phyloP scores from a whole-genome alignment of 208 protist genomes.

The Acanthamoeba healyi region DNA sequence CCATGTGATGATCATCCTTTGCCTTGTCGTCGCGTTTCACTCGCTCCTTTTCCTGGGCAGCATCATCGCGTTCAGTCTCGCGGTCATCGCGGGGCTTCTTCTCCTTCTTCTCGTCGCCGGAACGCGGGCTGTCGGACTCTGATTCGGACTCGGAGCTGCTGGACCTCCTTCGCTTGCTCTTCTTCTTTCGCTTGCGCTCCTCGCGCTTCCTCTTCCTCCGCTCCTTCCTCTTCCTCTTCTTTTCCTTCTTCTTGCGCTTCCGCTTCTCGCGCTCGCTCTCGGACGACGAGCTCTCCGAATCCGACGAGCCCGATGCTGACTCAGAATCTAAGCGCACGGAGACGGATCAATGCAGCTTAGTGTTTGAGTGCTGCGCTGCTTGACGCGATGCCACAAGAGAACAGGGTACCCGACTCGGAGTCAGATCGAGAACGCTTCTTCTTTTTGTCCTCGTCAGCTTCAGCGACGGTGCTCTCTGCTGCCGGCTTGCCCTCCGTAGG shows the following conservation, averaged over 20 bases:
- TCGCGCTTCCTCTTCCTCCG: neutral
- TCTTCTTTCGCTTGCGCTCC: constrained; percentile 6
- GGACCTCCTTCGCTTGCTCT: neutral
- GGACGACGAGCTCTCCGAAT: neutral
- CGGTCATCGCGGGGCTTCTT: neutral
- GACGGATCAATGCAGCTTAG: neutral
- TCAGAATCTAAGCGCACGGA: neutral
- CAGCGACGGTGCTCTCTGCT: neutral
- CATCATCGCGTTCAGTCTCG: neutral
- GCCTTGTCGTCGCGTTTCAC: neutral
- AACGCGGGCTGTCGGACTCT: neutral
- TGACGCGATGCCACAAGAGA: neutral
- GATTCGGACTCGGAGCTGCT: neutral
- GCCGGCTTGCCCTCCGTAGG: neutral
- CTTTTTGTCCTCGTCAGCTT: neutral
- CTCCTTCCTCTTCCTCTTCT: constrained; percentile 15
- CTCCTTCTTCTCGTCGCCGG: neutral
- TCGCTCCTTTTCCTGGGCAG: neutral
- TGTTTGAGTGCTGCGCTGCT: neutral
- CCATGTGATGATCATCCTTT: neutral
- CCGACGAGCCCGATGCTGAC: constrained; percentile 31
- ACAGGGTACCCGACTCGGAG: neutral
- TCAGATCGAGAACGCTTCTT: constrained; percentile 7
- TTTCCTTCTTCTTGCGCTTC: constrained; percentile 19
- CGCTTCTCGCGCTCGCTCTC: constrained; percentile 37